These are phyloP conservation scores for Trichocladium uniseriatum DNA, from an alignment of 495 filamentous ascomycete genomes.

Conservation along the genomic window DNA sequence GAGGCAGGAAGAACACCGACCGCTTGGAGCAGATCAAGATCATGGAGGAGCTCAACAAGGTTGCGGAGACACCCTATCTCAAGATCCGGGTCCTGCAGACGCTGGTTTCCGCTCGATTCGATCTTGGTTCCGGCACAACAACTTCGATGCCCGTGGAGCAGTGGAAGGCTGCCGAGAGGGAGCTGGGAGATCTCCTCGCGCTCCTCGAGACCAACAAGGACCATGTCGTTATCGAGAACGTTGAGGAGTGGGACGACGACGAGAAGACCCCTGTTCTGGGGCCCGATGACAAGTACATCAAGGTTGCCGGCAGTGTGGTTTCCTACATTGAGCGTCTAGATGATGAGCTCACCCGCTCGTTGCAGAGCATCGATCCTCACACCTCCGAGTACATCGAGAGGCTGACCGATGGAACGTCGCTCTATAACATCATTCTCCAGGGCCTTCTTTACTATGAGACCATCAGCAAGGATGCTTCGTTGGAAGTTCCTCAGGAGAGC, in stretches of 20 bases:
- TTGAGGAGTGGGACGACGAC: slow-evolving; percentile 98
- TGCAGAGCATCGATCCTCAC: slow-evolving; percentile 96
- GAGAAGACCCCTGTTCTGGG: slow-evolving; percentile 74
- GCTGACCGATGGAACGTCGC: slow-evolving; percentile 77
- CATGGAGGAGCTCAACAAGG: slow-evolving; percentile 92
- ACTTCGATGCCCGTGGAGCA: slow-evolving; percentile 91
- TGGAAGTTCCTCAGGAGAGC: slow-evolving; percentile 69
- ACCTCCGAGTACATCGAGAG: slow-evolving; percentile 98
- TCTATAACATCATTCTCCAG: slow-evolving; percentile 87
- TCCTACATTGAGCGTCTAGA: slow-evolving; percentile 93
- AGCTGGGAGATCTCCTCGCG: slow-evolving; percentile 65
- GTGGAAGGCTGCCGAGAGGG: slow-evolving; percentile 89
- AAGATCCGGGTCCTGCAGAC: slow-evolving; percentile 86
- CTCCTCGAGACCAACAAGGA: slow-evolving; percentile 69
- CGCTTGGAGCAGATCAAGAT: slow-evolving; percentile 86
- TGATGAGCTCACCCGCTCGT: slow-evolving; percentile 90
- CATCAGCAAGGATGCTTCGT: slow-evolving; percentile 57
- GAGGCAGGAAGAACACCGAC: slow-evolving; percentile 98
- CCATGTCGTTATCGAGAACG: slow-evolving; percentile 76
- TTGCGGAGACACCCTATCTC: slow-evolving; percentile 84
- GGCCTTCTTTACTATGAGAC: slow-evolving; percentile 79
- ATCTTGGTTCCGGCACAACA: slow-evolving; percentile 72
- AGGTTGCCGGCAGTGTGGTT: slow-evolving; percentile 85
- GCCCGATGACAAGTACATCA: slow-evolving; percentile 62
- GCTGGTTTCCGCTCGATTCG: slow-evolving; percentile 88